Base-by-base conservation (phyloP, 169 alveolate genomes). In the Babesia sp. region DNA sequence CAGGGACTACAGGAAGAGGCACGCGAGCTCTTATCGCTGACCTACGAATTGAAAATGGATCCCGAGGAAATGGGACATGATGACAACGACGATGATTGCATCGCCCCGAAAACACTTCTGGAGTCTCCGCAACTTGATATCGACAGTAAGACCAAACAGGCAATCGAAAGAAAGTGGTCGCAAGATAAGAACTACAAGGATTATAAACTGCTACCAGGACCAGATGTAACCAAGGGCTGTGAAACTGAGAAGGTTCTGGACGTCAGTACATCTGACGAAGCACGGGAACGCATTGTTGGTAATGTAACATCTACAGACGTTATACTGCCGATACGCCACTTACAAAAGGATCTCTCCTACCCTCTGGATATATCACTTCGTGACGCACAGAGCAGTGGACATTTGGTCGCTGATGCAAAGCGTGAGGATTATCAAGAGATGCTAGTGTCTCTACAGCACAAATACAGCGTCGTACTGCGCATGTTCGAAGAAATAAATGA, bases 401-500 rank as follows among this genome's bases (percentile, higher is more conserved):
- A 59, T 29, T 36, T 45, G 61, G 50, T 42, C 34, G 34, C 54
- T 9, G 54, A 12, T 36, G 74, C 74, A 3, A 50, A 59, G 39
- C 50, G 74, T 22, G 74, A 64, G 61, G 53, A 61, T 22, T 64
- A 64, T 24, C 59, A 50, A 12, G 74, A 64, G 74, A 64, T 64
- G 74, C 48, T 64, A 31, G 48, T 42, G 8, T 24, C 73, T 24
- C 67, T 78, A 34, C 77, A 78, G 55, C 69, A 78, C 48, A 78
- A 78, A 41, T 78, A 78, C 69, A 78, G 33, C 41, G 63, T 69
- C 14, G 61, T 78, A 28, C 60, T 78, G 50, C 69, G 71, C 26
- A 78, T 61, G 69, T 78, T 63, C 22, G 80, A 78, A 41, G 86
- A 78, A 61, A 46, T 78, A 16, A 78, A 78, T 42, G 86, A 78